Percentiles rank a stretch among this genome's conserved stretches.
These are phyloP conservation scores for Tetrahymena elliotti DNA, from an alignment of 73 alveolate species.

Conservation along the genomic window DNA sequence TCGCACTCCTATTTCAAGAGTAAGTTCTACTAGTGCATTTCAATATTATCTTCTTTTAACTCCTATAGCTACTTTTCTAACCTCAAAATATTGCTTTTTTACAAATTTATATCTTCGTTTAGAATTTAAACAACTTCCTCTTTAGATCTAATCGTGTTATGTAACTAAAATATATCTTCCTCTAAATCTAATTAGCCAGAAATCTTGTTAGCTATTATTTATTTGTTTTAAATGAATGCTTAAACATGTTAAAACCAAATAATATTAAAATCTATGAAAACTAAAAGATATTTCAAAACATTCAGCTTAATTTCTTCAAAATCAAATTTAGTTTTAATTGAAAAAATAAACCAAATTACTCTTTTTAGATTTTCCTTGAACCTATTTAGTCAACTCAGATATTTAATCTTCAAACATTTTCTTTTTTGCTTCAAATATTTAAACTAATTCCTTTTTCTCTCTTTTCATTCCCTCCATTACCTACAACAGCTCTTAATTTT, in stretches of 20 bases:
- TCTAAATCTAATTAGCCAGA: neutral
- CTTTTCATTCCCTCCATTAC: neutral
- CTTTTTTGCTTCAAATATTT: neutral
- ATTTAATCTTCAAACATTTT: neutral
- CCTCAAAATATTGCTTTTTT: neutral
- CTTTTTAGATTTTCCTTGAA: neutral
- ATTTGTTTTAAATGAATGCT: neutral
- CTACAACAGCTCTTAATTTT: neutral
- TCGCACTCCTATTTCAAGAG: neutral
- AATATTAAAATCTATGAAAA: too few species aligned
- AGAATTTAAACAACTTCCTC: neutral
- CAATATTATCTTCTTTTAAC: neutral
- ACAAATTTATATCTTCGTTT: neutral
- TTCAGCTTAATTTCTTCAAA: too few species aligned
- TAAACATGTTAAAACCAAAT: neutral
- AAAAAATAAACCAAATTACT: neutral
- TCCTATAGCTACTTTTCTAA: neutral
- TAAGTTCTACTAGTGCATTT: neutral
- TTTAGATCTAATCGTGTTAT: neutral
- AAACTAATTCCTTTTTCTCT: neutral
- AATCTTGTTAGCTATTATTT: neutral
- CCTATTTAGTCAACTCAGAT: neutral
- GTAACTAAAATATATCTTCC: neutral
- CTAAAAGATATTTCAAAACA: too few species aligned
- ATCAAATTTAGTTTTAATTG: too few species aligned